Percentiles rank a stretch among this genome's conserved stretches.
phyloP scores from a whole-genome alignment of 1,284 basidiomycete species.

The Rhizoctonia solani region DNA sequence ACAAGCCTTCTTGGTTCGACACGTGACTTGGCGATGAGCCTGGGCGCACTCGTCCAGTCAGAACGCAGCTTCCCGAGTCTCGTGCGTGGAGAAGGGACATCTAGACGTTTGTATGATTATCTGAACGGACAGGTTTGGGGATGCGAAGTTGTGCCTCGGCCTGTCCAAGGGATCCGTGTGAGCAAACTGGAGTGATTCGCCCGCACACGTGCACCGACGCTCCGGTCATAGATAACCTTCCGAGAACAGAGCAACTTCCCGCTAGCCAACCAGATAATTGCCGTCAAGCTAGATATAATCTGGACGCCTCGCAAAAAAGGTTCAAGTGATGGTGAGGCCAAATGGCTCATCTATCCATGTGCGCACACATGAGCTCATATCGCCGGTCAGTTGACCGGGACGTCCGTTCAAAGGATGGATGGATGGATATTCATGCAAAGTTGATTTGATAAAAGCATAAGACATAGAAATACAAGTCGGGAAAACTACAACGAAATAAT shows the following conservation, averaged over 20 bases:
- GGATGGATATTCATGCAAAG: no score
- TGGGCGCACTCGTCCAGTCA: not conserved
- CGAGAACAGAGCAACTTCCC: not conserved
- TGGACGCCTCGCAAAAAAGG: not conserved
- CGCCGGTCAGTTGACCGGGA: no score
- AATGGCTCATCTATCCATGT: not conserved
- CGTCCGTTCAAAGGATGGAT: no score
- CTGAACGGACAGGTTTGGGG: no score
- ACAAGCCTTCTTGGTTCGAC: not conserved
- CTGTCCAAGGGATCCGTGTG: not conserved
- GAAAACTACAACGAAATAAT: constrained; percentile 9
- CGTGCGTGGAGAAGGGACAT: not conserved
- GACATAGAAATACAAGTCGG: constrained; percentile 6
- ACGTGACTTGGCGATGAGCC: constrained; percentile 5
- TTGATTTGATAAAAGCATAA: not conserved
- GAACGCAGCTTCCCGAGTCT: not conserved
- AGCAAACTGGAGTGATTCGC: not conserved
- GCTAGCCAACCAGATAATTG: constrained; percentile 24
- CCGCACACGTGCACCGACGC: constrained; percentile 24
- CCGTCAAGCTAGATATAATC: not conserved
- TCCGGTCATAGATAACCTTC: not conserved
- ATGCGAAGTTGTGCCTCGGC: not conserved
- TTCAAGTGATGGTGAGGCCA: not conserved
- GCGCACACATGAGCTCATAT: not conserved
- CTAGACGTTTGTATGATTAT: not conserved